A percentile compares a stretch with the other conserved stretches of the same genome.
Conservation (phyloP, 2,329 filamentous ascomycete species). For the Botrytis fabae region DNA sequence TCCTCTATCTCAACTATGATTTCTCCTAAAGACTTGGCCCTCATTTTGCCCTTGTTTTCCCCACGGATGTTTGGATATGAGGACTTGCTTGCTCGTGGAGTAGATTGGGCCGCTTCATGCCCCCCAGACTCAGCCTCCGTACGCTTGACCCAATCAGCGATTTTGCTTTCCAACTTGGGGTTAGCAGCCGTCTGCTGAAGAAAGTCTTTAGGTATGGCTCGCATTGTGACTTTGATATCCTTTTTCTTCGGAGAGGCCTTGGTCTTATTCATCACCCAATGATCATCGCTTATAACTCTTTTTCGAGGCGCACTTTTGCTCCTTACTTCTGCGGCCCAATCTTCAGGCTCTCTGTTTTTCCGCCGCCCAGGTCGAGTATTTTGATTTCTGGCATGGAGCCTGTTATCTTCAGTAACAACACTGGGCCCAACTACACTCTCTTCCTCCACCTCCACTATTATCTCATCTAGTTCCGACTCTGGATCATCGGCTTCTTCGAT, state of each 20-base stretch:
- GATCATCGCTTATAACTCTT: slow-evolving; percentile 87
- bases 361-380: slow-evolving; percentile 26
- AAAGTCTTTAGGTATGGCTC: slow-evolving; percentile 57
- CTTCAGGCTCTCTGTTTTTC: slow-evolving; percentile 39
- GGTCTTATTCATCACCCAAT: slow-evolving; percentile 66
- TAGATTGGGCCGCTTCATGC: not conserved
- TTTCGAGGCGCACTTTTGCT: slow-evolving; percentile 65
- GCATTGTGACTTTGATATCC: slow-evolving; percentile 18
- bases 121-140: slow-evolving; percentile 25
- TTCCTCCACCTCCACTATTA: slow-evolving; percentile 60
- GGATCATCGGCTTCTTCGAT: slow-evolving; percentile 52
- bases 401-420: slow-evolving; percentile 55
- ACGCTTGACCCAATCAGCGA: slow-evolving; percentile 58
- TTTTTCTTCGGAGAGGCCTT: slow-evolving; percentile 48
- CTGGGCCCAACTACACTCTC: slow-evolving; percentile 48
- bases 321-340: slow-evolving; percentile 28
- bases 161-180: slow-evolving; percentile 58
- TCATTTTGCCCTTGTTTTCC: slow-evolving; percentile 17
- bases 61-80: slow-evolving; percentile 18
- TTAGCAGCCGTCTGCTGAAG: slow-evolving; percentile 54
- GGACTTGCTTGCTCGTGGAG: slow-evolving; percentile 5
- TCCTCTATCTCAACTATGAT: slow-evolving; percentile 21
- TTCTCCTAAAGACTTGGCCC: slow-evolving; percentile 20
- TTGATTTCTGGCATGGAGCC: slow-evolving; percentile 48
- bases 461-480: slow-evolving; percentile 57